Percentiles rank a stretch among this genome's conserved stretches.
Conservation (phyloP, 441 rosid genomes). For the Bocquillonia castaneifolia region DNA sequence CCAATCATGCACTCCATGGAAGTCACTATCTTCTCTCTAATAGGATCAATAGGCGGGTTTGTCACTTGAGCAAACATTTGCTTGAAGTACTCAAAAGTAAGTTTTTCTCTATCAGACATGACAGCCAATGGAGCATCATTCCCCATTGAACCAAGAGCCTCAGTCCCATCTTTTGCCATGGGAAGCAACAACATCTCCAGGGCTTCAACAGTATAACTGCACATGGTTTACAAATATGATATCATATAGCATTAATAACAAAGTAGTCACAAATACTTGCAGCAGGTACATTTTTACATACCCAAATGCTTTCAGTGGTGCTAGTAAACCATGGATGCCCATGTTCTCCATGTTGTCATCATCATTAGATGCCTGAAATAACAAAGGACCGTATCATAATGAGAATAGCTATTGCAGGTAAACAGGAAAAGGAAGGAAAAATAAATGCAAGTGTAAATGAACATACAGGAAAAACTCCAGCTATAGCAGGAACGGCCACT, state of each 20-base stretch:
- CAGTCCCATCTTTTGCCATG: slow-evolving; percentile 96
- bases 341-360: slow-evolving; percentile 81
- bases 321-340: slow-evolving; percentile 90
- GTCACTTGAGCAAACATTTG: slow-evolving; percentile 99
- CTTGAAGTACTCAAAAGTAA: slow-evolving; percentile 94
- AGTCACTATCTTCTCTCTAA: slow-evolving; percentile 98
- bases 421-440: not conserved
- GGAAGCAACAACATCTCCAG: slow-evolving; percentile 99
- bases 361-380: slow-evolving; percentile 57
- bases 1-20: slow-evolving; percentile 99
- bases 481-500: slow-evolving; percentile 51
- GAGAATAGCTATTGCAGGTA: not conserved
- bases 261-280: not conserved
- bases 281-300: slow-evolving; percentile 31
- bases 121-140: slow-evolving; percentile 98
- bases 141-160: slow-evolving; percentile 99
- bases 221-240: slow-evolving; percentile 15
- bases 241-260: slow-evolving; percentile 18
- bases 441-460: not conserved
- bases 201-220: slow-evolving; percentile 95
- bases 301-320: slow-evolving; percentile 99
- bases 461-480: slow-evolving; percentile 70
- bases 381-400: slow-evolving; percentile 7
- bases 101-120: slow-evolving; percentile 88
- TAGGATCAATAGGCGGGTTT: slow-evolving; percentile 99